Conservation (phyloP, 371 early-diverging fungal species). For the Coemansia sp. region DNA sequence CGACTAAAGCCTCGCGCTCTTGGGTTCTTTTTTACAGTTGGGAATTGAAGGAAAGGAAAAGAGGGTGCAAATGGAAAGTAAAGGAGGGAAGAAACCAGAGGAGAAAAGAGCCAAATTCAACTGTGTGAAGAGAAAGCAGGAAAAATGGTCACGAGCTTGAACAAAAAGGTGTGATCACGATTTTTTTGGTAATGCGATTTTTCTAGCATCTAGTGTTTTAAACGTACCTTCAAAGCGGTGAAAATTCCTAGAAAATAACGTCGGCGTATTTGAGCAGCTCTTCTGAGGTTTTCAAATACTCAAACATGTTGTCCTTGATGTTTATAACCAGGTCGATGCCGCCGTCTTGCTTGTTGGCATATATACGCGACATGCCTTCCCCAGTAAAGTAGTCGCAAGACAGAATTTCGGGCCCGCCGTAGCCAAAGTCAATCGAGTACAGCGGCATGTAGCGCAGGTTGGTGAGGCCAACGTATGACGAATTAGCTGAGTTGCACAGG, state of each 20-base stretch:
- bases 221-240: not conserved
- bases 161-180: not conserved
- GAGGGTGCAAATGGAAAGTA: not conserved
- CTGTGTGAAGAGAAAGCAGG: not conserved
- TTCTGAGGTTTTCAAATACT: slow-evolving; percentile 3
- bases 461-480: slow-evolving; percentile 31
- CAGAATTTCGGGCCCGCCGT: slow-evolving; percentile 25
- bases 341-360: slow-evolving; percentile 37
- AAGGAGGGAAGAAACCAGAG: no score
- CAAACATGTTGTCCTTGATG: slow-evolving; percentile 23
- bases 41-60: not conserved
- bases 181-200: not conserved
- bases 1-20: not conserved
- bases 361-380: slow-evolving; percentile 37
- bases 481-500: slow-evolving; percentile 26
- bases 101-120: no score
- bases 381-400: slow-evolving; percentile 25
- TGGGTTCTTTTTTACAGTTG: not conserved
- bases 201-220: not conserved
- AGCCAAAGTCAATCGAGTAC: slow-evolving; percentile 39
- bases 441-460: slow-evolving; percentile 35
- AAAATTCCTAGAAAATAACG: slow-evolving; percentile 19
- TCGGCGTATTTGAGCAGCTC: slow-evolving; percentile 32
- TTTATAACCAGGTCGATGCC: slow-evolving; percentile 38
- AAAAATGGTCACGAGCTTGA: slow-evolving; percentile 4